A percentile compares a stretch with the other conserved stretches of the same genome.
phyloP scores from a whole-genome alignment of 208 protist species.

The Trypanosoma cruzi region DNA sequence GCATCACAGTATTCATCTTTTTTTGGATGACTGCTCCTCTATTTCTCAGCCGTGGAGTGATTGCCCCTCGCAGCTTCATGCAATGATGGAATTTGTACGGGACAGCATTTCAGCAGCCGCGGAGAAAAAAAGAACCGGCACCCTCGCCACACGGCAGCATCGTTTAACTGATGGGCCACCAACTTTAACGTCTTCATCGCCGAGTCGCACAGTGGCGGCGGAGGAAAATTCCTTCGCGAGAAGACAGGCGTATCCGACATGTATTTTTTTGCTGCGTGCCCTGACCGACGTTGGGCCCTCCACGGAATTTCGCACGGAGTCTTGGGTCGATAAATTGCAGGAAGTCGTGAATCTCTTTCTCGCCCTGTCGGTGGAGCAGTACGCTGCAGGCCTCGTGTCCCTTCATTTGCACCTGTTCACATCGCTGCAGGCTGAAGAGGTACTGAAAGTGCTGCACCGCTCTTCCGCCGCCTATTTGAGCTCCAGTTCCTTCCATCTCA shows the following conservation, averaged over 20 bases:
- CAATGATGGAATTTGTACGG: constrained; percentile 55
- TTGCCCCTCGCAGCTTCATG: constrained; percentile 41
- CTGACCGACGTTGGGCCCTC: not conserved
- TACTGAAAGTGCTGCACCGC: constrained; percentile 33
- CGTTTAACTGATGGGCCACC: not conserved
- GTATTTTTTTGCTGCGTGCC: not conserved
- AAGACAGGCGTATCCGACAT: not conserved
- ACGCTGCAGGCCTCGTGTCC: constrained; percentile 48
- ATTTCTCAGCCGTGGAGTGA: constrained; percentile 40
- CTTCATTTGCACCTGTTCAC: constrained; percentile 48
- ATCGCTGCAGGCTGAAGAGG: constrained; percentile 41
- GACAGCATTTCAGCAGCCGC: constrained; percentile 8
- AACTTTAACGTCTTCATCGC: not conserved
- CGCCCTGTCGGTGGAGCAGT: constrained; percentile 38
- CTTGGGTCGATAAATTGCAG: not conserved
- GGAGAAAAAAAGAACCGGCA: not conserved
- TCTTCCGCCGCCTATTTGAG: constrained; percentile 34
- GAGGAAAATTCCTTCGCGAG: not conserved
- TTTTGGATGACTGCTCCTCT: constrained; percentile 51
- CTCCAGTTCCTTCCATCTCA: constrained; percentile 32
- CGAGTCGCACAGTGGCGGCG: not conserved
- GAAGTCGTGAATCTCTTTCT: constrained; percentile 31
- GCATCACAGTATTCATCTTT: constrained; percentile 45
- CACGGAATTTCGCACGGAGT: not conserved
- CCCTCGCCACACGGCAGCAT: not conserved